Conservation (phyloP, 1,139 yeast genomes). For the Yamadazyma songkhlaensis region DNA sequence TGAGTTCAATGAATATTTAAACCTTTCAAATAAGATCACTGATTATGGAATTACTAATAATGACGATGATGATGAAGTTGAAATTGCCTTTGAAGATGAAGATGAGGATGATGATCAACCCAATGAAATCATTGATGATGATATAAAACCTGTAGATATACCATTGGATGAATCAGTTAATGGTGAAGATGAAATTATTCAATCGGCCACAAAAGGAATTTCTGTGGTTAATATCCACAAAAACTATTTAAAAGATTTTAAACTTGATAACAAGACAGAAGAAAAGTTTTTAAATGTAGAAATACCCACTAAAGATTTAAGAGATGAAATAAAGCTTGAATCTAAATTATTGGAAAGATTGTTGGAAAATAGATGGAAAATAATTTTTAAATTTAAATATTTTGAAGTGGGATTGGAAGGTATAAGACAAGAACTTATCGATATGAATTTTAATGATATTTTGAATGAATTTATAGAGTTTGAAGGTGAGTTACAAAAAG, state of each 20-base stretch:
- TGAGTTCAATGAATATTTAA: slow-evolving; percentile 52
- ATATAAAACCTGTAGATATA: neutral
- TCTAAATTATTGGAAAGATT: slow-evolving; percentile 27
- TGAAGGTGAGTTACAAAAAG: neutral
- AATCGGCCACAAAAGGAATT: slow-evolving; percentile 4
- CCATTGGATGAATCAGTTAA: neutral
- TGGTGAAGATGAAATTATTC: slow-evolving; percentile 3
- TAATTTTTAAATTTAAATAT: slow-evolving; percentile 53
- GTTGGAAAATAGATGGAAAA: slow-evolving; percentile 48
- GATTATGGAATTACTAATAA: slow-evolving; percentile 43
- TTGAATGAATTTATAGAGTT: slow-evolving; percentile 24
- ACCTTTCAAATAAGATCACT: slow-evolving; percentile 51
- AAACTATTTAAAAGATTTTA: slow-evolving; percentile 12
- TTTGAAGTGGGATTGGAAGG: slow-evolving; percentile 22
- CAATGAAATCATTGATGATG: slow-evolving; percentile 7
- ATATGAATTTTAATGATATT: slow-evolving; percentile 20
- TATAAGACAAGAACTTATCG: slow-evolving; percentile 22
- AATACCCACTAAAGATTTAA: slow-evolving; percentile 41
- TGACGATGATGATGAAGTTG: slow-evolving; percentile 25
- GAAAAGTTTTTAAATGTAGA: slow-evolving; percentile 12
- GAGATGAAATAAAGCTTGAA: slow-evolving; percentile 48
- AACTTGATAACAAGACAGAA: slow-evolving; percentile 11
- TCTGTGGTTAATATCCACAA: slow-evolving; percentile 23
- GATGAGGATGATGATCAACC: slow-evolving; percentile 13
- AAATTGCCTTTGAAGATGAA: slow-evolving; percentile 14